Evolutionary conservation across 2,329 filamentous ascomycete species (phyloP).

Genomic region (Purpureocillium takamizusanense): DNA sequence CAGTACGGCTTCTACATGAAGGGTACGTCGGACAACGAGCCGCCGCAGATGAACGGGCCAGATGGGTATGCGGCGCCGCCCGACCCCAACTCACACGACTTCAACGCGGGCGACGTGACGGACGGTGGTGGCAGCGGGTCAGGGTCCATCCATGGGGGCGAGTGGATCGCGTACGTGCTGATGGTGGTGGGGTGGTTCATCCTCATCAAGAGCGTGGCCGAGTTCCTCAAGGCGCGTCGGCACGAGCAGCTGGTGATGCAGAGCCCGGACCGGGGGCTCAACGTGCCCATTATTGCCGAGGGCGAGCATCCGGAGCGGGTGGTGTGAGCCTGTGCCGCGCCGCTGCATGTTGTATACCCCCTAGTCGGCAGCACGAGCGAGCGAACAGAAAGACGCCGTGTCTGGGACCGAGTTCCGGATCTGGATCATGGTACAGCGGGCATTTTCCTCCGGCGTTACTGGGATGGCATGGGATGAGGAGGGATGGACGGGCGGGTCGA

Average conservation of each 20-base stretch:
- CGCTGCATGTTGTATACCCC: too few relatives aligned
- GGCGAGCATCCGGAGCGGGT: constrained; percentile 72
- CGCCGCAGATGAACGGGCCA: constrained; percentile 35
- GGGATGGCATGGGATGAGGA: background rate
- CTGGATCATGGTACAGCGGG: too few relatives aligned
- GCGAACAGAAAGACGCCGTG: background rate
- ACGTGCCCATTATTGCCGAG: constrained; percentile 76
- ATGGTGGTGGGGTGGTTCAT: constrained; percentile 99
- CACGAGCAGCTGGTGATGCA: constrained; percentile 92
- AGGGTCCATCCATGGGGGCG: constrained; percentile 56
- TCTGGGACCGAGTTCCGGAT: too few relatives aligned
- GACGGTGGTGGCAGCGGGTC: constrained; percentile 34
- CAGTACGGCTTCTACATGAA: constrained; percentile 98
- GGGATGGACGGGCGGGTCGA: too few relatives aligned
- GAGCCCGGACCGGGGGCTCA: constrained; percentile 81
- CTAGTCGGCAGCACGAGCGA: background rate
- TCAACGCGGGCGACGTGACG: constrained; percentile 63
- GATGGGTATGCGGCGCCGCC: constrained; percentile 61
- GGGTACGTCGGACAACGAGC: constrained; percentile 37
- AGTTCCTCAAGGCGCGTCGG: constrained; percentile 77
- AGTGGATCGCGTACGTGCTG: constrained; percentile 84
- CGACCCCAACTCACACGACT: constrained; percentile 85
- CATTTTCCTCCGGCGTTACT: background rate
- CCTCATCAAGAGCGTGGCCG: constrained; percentile 83
- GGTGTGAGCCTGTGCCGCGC: constrained; percentile 55